Percentiles rank a stretch among this genome's conserved stretches.
These are phyloP conservation scores for Pichia phayaonensis DNA, from an alignment of 805 yeast genomes.

Conservation along the genomic window DNA sequence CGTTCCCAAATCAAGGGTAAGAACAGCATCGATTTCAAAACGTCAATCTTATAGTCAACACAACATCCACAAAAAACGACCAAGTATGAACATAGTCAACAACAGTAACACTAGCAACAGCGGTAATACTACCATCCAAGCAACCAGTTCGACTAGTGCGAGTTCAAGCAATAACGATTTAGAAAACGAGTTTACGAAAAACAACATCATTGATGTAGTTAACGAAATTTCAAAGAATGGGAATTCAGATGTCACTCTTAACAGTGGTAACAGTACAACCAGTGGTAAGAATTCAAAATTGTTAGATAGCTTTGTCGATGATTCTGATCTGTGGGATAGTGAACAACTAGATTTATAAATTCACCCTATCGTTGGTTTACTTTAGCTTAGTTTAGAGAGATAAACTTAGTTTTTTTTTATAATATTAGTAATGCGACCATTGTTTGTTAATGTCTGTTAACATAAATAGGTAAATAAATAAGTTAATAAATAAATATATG, in stretches of 20 bases:
- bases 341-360: constrained; percentile 13
- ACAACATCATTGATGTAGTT: constrained; percentile 1
- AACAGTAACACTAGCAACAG: neutral
- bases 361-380: no score
- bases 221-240: constrained; percentile 1
- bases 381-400: no score
- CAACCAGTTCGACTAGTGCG: neutral
- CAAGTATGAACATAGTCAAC: constrained; percentile 1
- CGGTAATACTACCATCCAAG: no score
- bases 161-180: neutral
- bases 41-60: constrained; percentile 25
- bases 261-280: neutral
- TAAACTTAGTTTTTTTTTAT: no score
- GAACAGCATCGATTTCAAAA: constrained; percentile 26
- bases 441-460: no score
- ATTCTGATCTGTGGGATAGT: constrained; percentile 23
- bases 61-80: constrained; percentile 12
- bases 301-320: constrained; percentile 10
- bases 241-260: neutral
- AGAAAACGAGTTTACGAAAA: neutral
- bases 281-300: neutral
- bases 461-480: neutral
- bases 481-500: neutral
- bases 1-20: constrained; percentile 4
- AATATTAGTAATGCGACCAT: no score